Evolutionary conservation across 768 basidiomycete species (phyloP).

Genomic region (Lactarius vividus): DNA sequence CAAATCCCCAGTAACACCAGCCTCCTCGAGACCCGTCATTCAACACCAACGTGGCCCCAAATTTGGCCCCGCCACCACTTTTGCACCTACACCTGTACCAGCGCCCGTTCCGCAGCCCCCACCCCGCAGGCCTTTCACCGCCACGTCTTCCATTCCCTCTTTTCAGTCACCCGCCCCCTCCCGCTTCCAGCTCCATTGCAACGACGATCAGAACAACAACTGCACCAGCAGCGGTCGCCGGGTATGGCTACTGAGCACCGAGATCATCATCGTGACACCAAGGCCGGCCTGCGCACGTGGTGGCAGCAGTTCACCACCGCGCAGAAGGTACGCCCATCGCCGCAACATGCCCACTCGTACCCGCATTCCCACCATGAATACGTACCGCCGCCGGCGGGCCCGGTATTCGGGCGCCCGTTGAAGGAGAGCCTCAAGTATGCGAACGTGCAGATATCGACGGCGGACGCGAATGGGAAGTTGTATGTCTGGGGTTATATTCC

Average conservation of each 20-base stretch:
- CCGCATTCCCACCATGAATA: slow-evolving; percentile 24
- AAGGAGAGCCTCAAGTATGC: slow-evolving; percentile 83
- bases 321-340: slow-evolving; percentile 52
- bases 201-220: slow-evolving; percentile 11
- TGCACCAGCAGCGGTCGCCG: slow-evolving; percentile 6
- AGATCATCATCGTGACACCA: slow-evolving; percentile 6
- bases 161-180: not conserved
- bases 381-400: slow-evolving; percentile 38
- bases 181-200: slow-evolving; percentile 16
- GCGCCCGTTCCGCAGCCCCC: not conserved
- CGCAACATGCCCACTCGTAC: not conserved
- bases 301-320: slow-evolving; percentile 73
- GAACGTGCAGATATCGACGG: slow-evolving; percentile 90
- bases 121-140: not conserved
- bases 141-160: not conserved
- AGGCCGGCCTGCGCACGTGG: slow-evolving; percentile 63
- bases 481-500: slow-evolving; percentile 95
- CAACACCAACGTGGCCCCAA: not conserved
- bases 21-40: not conserved
- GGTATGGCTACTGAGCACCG: slow-evolving; percentile 10
- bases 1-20: not conserved
- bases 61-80: not conserved
- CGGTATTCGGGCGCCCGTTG: slow-evolving; percentile 85
- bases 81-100: not conserved
- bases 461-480: slow-evolving; percentile 74